Conservation (phyloP, 306 rosid species). For the Delonix regia region DNA sequence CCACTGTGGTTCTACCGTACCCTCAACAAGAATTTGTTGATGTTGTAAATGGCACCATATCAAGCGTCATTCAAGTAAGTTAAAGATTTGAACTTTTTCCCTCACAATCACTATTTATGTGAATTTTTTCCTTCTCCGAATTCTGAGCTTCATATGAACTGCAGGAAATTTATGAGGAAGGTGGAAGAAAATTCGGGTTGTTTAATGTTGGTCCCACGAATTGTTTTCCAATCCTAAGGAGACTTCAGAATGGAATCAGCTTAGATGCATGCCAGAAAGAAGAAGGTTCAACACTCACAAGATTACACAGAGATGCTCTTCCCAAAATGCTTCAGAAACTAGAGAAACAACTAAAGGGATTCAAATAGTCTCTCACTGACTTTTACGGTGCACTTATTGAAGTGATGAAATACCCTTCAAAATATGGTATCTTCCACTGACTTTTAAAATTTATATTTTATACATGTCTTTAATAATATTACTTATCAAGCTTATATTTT, state of each 20-base stretch:
- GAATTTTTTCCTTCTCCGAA: background rate
- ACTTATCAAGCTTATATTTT: no score
- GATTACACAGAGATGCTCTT: background rate
- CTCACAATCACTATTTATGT: background rate
- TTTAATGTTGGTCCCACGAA: constrained; percentile 24
- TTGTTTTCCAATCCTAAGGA: constrained; percentile 43
- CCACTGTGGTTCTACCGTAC: constrained; percentile 2
- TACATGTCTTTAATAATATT: no score
- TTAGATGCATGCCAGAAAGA: background rate
- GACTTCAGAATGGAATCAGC: background rate
- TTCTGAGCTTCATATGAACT: background rate
- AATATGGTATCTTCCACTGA: constrained; percentile 32
- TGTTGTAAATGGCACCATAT: constrained; percentile 49
- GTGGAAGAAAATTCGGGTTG: constrained; percentile 68
- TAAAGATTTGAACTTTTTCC: background rate
- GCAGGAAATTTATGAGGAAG: constrained; percentile 49
- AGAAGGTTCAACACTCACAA: background rate
- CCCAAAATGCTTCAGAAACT: constrained; percentile 33
- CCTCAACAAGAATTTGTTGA: constrained; percentile 37
- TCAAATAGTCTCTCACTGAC: constrained; percentile 49
- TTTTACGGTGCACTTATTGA: background rate
- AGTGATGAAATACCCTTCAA: constrained; percentile 44
- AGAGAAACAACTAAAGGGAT: constrained; percentile 36
- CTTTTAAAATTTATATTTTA: no score
- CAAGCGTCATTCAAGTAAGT: constrained; percentile 35